Percentiles rank a stretch among this genome's conserved stretches.
phyloP scores from a whole-genome alignment of 805 yeast genomes.

The Isabelozyma rhagii region DNA sequence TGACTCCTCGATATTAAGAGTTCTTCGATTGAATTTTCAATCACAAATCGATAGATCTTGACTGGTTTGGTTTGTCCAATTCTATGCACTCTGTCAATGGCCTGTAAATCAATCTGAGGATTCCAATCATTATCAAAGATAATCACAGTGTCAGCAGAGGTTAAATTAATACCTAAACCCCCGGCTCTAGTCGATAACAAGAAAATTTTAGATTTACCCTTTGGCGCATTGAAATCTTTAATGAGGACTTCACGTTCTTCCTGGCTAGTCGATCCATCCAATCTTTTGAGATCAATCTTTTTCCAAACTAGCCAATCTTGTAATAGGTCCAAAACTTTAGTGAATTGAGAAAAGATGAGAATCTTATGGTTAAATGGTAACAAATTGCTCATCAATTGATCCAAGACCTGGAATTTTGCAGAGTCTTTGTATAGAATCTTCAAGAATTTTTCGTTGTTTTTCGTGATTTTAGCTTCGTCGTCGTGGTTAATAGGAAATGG shows the following conservation, averaged over 20 bases:
- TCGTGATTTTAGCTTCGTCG: constrained; percentile 21
- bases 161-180: constrained; percentile 85
- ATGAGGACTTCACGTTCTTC: constrained; percentile 65
- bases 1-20: constrained; percentile 74
- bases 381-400: constrained; percentile 57
- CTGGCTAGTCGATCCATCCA: constrained; percentile 76
- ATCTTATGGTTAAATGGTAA: constrained; percentile 58
- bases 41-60: constrained; percentile 71
- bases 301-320: constrained; percentile 67
- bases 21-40: constrained; percentile 81
- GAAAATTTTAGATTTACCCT: constrained; percentile 46
- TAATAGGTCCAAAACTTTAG: constrained; percentile 74
- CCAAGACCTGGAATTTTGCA: constrained; percentile 68
- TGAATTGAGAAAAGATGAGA: constrained; percentile 83
- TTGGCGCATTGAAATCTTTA: constrained; percentile 39
- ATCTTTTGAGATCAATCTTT: constrained; percentile 48
- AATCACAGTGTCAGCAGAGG: constrained; percentile 86
- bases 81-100: constrained; percentile 93
- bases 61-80: constrained; percentile 90
- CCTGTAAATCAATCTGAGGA: constrained; percentile 95
- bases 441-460: constrained; percentile 30
- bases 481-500: constrained; percentile 46
- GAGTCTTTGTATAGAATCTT: constrained; percentile 47
- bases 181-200: constrained; percentile 90
- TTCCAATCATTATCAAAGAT: constrained; percentile 95